Evolutionary conservation across 371 early-diverging fungal species (phyloP).

Genomic region (Mortierella sp.): DNA sequence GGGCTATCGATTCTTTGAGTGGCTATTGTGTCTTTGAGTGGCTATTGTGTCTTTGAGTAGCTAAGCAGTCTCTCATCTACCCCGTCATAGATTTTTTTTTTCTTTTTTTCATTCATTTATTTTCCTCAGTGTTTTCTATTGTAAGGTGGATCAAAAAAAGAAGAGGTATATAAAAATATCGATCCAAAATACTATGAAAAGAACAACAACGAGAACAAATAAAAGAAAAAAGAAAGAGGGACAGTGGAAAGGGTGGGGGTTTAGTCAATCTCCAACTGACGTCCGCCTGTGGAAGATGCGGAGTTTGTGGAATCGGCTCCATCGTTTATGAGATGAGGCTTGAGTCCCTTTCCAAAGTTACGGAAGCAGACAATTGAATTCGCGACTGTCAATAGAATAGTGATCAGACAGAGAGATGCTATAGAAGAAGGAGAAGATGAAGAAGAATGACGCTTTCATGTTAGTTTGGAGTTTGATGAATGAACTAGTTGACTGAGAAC

Average conservation of each 20-base stretch:
- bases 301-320: constrained; percentile 11
- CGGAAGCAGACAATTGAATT: constrained; percentile 77
- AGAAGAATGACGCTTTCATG: background rate
- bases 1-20: no score
- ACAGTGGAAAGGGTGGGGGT: background rate
- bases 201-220: background rate
- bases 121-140: no score
- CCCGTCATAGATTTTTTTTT: no score
- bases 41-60: no score
- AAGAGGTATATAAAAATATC: no score
- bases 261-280: constrained; percentile 44
- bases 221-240: background rate
- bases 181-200: background rate
- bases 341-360: constrained; percentile 90
- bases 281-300: constrained; percentile 14
- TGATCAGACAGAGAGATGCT: constrained; percentile 77
- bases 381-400: constrained; percentile 77
- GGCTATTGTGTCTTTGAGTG: no score
- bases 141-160: no score
- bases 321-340: constrained; percentile 47
- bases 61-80: no score
- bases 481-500: background rate
- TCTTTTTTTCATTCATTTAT: no score
- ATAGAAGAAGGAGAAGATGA: background rate
- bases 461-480: background rate